phyloP scores from a whole-genome alignment of 176 grass and related monocot species.

The Cymbopogon citratus region DNA sequence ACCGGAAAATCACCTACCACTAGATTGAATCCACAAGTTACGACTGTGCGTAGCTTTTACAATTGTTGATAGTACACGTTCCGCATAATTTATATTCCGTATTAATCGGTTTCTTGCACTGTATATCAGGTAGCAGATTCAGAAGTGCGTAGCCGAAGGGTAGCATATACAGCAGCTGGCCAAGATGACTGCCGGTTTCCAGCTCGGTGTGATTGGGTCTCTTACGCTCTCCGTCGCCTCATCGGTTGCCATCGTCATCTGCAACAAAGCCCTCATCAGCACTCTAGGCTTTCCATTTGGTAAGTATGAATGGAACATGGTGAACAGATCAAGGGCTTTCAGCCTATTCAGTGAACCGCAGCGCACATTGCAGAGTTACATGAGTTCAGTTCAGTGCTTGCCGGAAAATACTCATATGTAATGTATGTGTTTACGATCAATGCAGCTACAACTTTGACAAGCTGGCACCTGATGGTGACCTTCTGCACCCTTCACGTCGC shows the following conservation, averaged over 20 bases:
- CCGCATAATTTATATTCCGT: neutral
- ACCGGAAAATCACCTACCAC: neutral
- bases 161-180: neutral
- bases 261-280: constrained; percentile 64
- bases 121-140: neutral
- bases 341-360: neutral
- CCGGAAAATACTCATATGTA: neutral
- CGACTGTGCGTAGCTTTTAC: neutral
- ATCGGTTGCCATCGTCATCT: constrained; percentile 58
- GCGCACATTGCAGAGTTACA: neutral
- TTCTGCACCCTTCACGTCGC: constrained; percentile 82
- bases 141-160: neutral
- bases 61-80: neutral
- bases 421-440: neutral
- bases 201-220: constrained; percentile 50
- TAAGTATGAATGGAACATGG: neutral
- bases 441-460: constrained; percentile 85
- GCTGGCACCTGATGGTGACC: constrained; percentile 94
- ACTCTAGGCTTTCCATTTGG: constrained; percentile 50
- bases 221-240: constrained; percentile 49
- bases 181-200: constrained; percentile 45
- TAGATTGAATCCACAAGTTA: neutral
- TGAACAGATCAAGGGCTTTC: neutral
- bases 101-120: neutral
- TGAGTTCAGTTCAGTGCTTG: neutral